These are phyloP conservation scores for Spiraea crenata DNA, from an alignment of 331 rosid species.

Conservation along the genomic window DNA sequence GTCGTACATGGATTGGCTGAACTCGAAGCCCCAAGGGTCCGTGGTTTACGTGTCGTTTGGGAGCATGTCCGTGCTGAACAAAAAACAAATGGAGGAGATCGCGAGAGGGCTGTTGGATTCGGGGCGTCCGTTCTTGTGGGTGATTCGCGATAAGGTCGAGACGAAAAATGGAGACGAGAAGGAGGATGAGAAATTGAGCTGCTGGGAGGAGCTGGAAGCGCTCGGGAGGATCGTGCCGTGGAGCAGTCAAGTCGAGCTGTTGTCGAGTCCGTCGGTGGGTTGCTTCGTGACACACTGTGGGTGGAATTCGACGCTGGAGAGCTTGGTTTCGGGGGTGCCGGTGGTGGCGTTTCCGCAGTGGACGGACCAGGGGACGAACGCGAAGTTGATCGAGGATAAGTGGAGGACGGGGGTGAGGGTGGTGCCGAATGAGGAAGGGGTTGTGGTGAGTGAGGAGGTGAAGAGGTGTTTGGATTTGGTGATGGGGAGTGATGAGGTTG, in stretches of 20 bases:
- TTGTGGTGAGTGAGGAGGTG: conserved; percentile 41
- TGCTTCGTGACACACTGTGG: conserved; percentile 59
- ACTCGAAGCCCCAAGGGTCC: conserved; percentile 36
- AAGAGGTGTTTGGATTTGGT: conserved; percentile 56
- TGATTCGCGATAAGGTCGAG: conserved; percentile 19
- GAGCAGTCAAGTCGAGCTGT: conserved; percentile 51
- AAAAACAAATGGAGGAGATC: conserved; percentile 59
- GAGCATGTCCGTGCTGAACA: conserved; percentile 28
- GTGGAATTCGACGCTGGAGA: conserved; percentile 56
- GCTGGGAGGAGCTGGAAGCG: conserved; percentile 18
- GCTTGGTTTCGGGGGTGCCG: conserved; percentile 48
- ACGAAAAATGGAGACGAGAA: not conserved
- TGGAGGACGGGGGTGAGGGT: conserved; percentile 55
- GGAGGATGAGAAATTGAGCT: conserved; percentile 3
- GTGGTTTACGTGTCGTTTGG: conserved; percentile 73
- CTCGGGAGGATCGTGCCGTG: conserved; percentile 40
- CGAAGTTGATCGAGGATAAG: conserved; percentile 44
- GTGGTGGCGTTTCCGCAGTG: conserved; percentile 58
- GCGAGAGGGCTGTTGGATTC: conserved; percentile 34
- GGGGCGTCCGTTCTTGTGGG: conserved; percentile 39
- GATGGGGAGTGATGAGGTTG: conserved; percentile 33
- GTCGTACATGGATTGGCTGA: conserved; percentile 45
- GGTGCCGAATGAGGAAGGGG: conserved; percentile 34
- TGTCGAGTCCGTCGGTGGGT: conserved; percentile 41
- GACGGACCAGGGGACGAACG: conserved; percentile 56